Conservation (phyloP, 106 monocot genomes). For the Dendrobium chrysotoxum region DNA sequence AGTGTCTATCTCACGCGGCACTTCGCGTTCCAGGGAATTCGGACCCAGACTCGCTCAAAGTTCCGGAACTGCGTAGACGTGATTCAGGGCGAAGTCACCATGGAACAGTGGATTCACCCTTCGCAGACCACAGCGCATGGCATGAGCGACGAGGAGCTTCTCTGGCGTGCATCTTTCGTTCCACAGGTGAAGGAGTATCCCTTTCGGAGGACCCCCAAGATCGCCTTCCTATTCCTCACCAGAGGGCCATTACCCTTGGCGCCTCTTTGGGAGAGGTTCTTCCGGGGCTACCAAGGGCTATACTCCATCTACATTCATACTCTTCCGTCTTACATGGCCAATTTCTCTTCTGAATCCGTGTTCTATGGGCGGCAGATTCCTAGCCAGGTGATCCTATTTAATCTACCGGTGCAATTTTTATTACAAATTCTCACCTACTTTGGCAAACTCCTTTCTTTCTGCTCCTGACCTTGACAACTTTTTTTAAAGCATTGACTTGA, state of each 20-base stretch:
- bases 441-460: background rate
- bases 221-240: constrained; percentile 13
- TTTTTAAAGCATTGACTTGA: background rate
- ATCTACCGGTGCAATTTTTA: background rate
- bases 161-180: constrained; percentile 13
- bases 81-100: too few species aligned
- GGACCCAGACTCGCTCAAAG: constrained; percentile 21
- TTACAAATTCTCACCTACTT: background rate
- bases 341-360: constrained; percentile 5
- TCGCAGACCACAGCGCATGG: background rate
- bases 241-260: constrained; percentile 11
- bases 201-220: constrained; percentile 12
- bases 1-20: constrained; percentile 23
- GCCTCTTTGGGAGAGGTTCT: constrained; percentile 11
- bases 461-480: background rate
- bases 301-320: constrained; percentile 13
- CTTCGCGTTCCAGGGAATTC: constrained; percentile 20
- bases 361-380: constrained; percentile 9
- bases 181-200: constrained; percentile 11
- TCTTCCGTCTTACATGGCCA: constrained; percentile 10
- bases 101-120: constrained; percentile 5
- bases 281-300: background rate
- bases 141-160: constrained; percentile 14
- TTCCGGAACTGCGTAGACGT: constrained; percentile 15
- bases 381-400: constrained; percentile 8